phyloP scores from a whole-genome alignment of 1,284 basidiomycete genomes.

The Pseudozyma thailandica region DNA sequence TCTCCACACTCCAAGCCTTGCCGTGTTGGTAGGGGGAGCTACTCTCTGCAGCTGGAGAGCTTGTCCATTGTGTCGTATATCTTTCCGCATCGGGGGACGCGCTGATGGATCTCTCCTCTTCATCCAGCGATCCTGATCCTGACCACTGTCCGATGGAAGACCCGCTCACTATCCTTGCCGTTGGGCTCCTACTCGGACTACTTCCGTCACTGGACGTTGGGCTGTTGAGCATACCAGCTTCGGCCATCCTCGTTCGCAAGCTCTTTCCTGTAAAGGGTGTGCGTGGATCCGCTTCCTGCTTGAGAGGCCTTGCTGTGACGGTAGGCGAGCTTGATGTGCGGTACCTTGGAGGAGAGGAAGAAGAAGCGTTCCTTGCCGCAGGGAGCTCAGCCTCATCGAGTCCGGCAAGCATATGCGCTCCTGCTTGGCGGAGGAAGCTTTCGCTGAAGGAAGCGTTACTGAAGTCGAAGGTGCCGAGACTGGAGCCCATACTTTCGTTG shows the following conservation, averaged over 20 bases:
- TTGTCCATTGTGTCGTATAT: not conserved
- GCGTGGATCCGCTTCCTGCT: constrained; percentile 11
- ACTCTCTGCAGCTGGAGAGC: not conserved
- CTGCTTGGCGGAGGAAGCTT: constrained; percentile 59
- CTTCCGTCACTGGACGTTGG: constrained; percentile 29
- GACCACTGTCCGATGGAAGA: not conserved
- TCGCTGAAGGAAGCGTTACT: constrained; percentile 60
- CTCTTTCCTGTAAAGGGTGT: constrained; percentile 40
- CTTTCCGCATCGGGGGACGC: not conserved
- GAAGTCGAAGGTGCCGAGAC: constrained; percentile 40
- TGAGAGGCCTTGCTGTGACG: constrained; percentile 21
- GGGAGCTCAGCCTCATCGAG: constrained; percentile 28
- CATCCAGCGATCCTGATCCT: not conserved
- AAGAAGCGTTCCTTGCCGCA: not conserved
- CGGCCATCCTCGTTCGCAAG: constrained; percentile 27
- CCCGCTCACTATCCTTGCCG: constrained; percentile 4
- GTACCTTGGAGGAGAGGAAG: constrained; percentile 25
- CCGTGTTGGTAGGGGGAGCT: constrained; percentile 3
- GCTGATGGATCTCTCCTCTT: not conserved
- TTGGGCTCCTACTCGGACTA: constrained; percentile 20
- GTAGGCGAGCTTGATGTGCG: constrained; percentile 23
- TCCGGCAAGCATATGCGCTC: constrained; percentile 52
- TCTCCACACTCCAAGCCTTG: not conserved
- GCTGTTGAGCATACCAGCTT: constrained; percentile 35
- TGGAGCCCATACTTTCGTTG: constrained; percentile 43